Evolutionary conservation across 1,284 basidiomycete genomes (phyloP).

Genomic region (Chiua sp.): DNA sequence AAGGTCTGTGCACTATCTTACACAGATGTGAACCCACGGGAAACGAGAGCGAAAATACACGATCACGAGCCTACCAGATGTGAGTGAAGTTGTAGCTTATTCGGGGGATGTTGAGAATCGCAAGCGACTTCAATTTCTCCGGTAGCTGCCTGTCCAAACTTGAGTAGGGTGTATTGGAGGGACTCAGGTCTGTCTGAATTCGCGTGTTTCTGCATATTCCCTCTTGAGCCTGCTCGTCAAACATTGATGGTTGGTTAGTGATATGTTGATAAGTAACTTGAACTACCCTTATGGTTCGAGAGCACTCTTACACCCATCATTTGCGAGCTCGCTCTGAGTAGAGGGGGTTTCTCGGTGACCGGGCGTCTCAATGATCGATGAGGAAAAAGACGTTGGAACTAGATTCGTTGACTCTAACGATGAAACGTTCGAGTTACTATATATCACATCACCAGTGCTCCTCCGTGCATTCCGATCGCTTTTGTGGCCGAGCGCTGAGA

Average conservation of each 20-base stretch:
- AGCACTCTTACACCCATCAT: too few relatives aligned
- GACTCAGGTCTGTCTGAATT: slow-evolving; percentile 60
- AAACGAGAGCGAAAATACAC: background rate
- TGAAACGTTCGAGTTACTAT: too few relatives aligned
- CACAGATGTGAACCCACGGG: slow-evolving; percentile 14
- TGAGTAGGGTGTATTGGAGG: background rate
- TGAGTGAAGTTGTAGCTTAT: slow-evolving; percentile 64
- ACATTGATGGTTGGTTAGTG: slow-evolving; percentile 49
- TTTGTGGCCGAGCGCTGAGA: too few relatives aligned
- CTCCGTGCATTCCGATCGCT: too few relatives aligned
- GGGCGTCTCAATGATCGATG: too few relatives aligned
- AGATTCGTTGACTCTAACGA: too few relatives aligned
- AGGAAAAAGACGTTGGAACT: too few relatives aligned
- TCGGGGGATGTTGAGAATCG: slow-evolving; percentile 81
- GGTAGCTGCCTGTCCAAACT: slow-evolving; percentile 65
- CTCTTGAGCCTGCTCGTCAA: slow-evolving; percentile 81
- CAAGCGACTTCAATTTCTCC: slow-evolving; percentile 84
- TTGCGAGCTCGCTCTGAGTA: too few relatives aligned
- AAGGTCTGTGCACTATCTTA: slow-evolving; percentile 71
- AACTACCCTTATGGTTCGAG: too few relatives aligned
- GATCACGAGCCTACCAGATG: slow-evolving; percentile 56
- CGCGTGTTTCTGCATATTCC: slow-evolving; percentile 85
- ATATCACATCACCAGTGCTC: too few relatives aligned
- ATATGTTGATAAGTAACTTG: too few relatives aligned
- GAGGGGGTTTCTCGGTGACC: too few relatives aligned